Conservation (phyloP, 805 yeast genomes). For the Candida chauliodis region DNA sequence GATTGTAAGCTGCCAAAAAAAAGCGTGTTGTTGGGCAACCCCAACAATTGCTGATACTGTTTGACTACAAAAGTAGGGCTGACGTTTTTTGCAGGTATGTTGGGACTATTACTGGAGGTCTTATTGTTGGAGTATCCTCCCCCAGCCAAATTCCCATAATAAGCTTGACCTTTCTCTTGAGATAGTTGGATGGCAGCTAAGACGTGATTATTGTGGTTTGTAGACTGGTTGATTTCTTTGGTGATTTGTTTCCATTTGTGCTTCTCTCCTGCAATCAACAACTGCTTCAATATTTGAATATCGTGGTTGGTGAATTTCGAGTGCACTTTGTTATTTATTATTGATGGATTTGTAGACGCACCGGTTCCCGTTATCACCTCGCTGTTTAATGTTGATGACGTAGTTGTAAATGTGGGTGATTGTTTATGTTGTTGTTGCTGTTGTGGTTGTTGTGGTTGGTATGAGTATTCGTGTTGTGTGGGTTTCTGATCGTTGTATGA, state of each 20-base stretch:
- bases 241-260: conserved; percentile 61
- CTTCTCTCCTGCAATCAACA: conserved; percentile 51
- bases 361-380: conserved; percentile 8
- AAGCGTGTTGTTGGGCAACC: conserved; percentile 46
- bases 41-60: conserved; percentile 53
- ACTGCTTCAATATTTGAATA: conserved; percentile 41
- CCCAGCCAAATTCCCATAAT: conserved; percentile 5
- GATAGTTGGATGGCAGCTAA: conserved; percentile 7
- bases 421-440: background rate
- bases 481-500: too few species aligned
- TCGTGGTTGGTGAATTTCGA: conserved; percentile 42
- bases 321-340: conserved; percentile 9
- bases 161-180: conserved; percentile 6
- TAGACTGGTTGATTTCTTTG: conserved; percentile 24
- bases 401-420: background rate
- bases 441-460: background rate
- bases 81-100: conserved; percentile 30
- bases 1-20: conserved; percentile 44
- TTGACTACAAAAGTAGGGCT: conserved; percentile 53
- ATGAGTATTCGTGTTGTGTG: background rate
- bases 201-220: conserved; percentile 9
- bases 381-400: conserved; percentile 5
- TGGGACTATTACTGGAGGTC: conserved; percentile 3
- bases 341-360: conserved; percentile 10
- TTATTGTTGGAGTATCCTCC: conserved; percentile 5